phyloP scores from a whole-genome alignment of 2,329 filamentous ascomycete genomes.

The Ophiocordyceps camponoti-leonardi region DNA sequence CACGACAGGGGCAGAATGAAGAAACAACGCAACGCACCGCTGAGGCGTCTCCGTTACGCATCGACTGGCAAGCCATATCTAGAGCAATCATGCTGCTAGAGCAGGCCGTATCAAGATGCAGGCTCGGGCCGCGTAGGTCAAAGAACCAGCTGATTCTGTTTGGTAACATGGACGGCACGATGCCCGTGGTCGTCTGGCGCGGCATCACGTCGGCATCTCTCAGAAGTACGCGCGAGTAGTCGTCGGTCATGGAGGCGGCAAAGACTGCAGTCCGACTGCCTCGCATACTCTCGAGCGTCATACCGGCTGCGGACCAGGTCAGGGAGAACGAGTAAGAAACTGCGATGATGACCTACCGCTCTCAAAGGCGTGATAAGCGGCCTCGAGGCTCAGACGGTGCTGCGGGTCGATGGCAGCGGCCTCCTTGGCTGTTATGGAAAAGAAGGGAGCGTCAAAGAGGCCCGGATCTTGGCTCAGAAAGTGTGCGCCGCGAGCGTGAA shows the following conservation, averaged over 20 bases:
- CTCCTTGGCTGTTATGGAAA: background rate
- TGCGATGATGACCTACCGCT: background rate
- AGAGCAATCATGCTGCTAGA: slow-evolving; percentile 12
- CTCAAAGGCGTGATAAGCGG: background rate
- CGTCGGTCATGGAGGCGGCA: slow-evolving; percentile 12
- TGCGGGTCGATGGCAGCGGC: background rate
- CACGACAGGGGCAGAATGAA: background rate
- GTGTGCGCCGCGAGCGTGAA: background rate
- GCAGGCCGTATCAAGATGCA: slow-evolving; percentile 17
- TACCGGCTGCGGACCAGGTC: slow-evolving; percentile 3
- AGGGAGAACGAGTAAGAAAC: background rate
- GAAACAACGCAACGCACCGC: slow-evolving; percentile 3
- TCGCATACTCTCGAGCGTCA: slow-evolving; percentile 2
- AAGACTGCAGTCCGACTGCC: slow-evolving; percentile 18
- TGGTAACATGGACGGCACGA: slow-evolving; percentile 11
- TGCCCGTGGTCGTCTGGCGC: slow-evolving; percentile 13
- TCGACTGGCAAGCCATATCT: slow-evolving; percentile 9
- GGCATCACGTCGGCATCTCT: slow-evolving; percentile 9
- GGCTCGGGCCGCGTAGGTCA: slow-evolving; percentile 14
- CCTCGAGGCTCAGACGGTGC: background rate
- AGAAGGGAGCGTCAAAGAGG: background rate
- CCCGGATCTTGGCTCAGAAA: background rate
- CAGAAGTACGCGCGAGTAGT: slow-evolving; percentile 16
- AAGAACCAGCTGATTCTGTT: slow-evolving; percentile 21
- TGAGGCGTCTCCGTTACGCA: slow-evolving; percentile 4